Base-by-base conservation (phyloP, 192 early-diverging fungal species). In the Backusella circina region DNA sequence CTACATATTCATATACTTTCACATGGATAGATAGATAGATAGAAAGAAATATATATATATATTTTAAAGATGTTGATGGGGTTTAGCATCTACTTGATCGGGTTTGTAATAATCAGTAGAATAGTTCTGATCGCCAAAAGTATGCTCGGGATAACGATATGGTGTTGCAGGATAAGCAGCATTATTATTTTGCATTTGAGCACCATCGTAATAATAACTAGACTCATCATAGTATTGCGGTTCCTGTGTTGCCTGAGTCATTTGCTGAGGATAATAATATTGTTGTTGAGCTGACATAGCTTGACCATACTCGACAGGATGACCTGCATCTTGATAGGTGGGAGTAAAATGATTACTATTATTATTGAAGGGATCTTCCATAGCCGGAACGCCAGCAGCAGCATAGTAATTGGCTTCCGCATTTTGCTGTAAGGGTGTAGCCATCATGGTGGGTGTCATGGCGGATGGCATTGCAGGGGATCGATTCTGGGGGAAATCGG, bases 201-300 rank as follows among this genome's bases (percentile, higher is more conserved):
- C 36, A 31, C 66, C 68, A 36, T 77, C 76, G 35, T 77, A 73
- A 47, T 77, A 77, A 51, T 77, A 77, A 30, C 65, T 23, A 37
- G 57, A 0, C 21, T 77, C 76, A 71, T 77, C 65, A 32, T 77
- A 77, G 21, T 77, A 77, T 50, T 71, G 54, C 16, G 71, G 76
- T 23, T 72, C 30, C 36, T 73, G 71, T 23, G 37, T 51, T 8
- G 54, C 23, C 26, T 61, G 47, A 15, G 15, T 50, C 47, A 50
- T 50, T 50, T 51, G 70, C 35, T 77, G 64, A n/a, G 66, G 76
- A 15, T 72, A 68, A 54, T 47, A 50, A 35, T 41, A 51, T 8
- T 38, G 26, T 12, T 65, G n/a, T 12, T 67, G 31, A 31, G 8
- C 54, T 21, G 54, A 9, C 21, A 21, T 51, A 15, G 12, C 41